Conservation (phyloP, 148 eudicot species). For the Linanthus parryae region DNA sequence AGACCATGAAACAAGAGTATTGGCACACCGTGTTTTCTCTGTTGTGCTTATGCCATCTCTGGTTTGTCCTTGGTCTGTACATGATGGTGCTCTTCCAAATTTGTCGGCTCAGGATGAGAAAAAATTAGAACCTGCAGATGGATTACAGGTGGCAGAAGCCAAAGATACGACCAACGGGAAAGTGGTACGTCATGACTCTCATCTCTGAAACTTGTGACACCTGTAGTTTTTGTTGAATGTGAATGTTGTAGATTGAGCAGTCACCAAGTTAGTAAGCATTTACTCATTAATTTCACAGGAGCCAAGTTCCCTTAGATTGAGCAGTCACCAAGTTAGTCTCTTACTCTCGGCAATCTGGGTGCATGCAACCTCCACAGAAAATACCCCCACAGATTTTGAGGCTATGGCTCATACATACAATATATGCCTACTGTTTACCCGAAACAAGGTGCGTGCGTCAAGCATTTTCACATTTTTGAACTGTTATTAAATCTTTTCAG, state of each 20-base stretch:
- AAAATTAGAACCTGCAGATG: slow-evolving; percentile 15
- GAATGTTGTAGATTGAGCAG: neutral
- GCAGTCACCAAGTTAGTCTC: slow-evolving; percentile 85
- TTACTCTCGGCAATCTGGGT: slow-evolving; percentile 87
- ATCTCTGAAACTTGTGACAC: neutral
- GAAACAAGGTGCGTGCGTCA: slow-evolving; percentile 76
- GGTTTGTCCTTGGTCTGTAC: slow-evolving; percentile 40
- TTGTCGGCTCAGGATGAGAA: slow-evolving; percentile 33
- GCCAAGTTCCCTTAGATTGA: slow-evolving; percentile 56
- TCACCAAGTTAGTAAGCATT: slow-evolving; percentile 1
- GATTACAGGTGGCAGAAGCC: slow-evolving; percentile 13
- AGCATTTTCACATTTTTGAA: no score
- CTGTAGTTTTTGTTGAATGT: neutral
- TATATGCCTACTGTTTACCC: slow-evolving; percentile 55
- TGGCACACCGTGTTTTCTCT: slow-evolving; percentile 61
- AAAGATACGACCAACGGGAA: no score
- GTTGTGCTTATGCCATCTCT: slow-evolving; percentile 70
- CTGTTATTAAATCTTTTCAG: no score
- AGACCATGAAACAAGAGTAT: slow-evolving; percentile 69
- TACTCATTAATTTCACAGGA: slow-evolving; percentile 33
- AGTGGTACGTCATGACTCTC: slow-evolving; percentile 32
- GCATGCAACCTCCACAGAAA: slow-evolving; percentile 61
- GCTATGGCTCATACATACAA: slow-evolving; percentile 80
- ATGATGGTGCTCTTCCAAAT: slow-evolving; percentile 31
- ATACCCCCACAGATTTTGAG: slow-evolving; percentile 68